Base-by-base conservation (phyloP, 345 rosid species). In the Noccaea caerulescens region DNA sequence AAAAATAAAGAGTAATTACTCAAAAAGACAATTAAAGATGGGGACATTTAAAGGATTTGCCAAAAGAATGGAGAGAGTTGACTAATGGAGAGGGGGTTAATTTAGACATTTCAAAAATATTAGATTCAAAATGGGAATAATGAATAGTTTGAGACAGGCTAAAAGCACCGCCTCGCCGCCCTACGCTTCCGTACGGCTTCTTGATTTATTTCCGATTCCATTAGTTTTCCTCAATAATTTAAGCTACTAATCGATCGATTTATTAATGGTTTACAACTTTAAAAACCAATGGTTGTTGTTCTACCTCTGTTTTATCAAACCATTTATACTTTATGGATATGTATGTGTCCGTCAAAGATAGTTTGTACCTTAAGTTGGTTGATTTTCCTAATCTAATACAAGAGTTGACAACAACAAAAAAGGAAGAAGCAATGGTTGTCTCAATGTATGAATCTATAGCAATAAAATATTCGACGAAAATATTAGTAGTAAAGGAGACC, bases 91-190 rank as follows among this genome's bases (percentile, higher is more conserved):
- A 38, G 6, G 8, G 16, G 74, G 71, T 23, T 69, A 64, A 65
- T 56, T 13, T 64, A 6, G 70, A 20, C 44, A 49, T 63, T 69
- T 76, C 23, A 4, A 9, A 20, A 43, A 0, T 10, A 23, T 8
- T 63, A 23, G 47, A 39, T 50, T 42, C 60, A 58, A 58, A 54
- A 55, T 61, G 53, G 49, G 13, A 42, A 62, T 11, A 61, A 7
- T 68, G 63, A 52, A 67, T 68, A 61, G 65, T 75, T 52, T 41
- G 66, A 68, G 56, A 44, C 70, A 69, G 75, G 52, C 75, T 69
- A 68, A 76, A 69, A 69, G 34, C 59, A 63, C 37, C 60, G 47
- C 59, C 52, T 76, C 75, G 79, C 79, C 75, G 75, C 66, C 79
- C 75, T 75, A 68, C 36, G 72, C 38, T 49, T 73, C 60, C 60